Percentiles rank a stretch among this genome's conserved stretches.
phyloP scores from a whole-genome alignment of 2,329 filamentous ascomycete genomes.

The Boeremia exigua region DNA sequence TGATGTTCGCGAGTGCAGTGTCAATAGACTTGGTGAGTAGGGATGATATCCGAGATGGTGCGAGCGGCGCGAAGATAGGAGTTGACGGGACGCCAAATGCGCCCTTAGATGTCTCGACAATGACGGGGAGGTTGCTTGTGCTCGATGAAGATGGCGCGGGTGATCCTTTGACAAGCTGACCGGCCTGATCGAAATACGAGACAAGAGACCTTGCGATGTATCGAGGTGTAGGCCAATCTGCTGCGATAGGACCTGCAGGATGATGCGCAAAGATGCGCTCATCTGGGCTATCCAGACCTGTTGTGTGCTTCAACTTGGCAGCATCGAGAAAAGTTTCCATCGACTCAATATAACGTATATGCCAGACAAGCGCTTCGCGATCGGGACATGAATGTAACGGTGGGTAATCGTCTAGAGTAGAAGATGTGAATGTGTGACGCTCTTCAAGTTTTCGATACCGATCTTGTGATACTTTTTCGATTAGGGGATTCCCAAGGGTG shows the following conservation, averaged over 20 bases:
- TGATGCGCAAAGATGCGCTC: conserved; percentile 19
- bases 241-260: conserved; percentile 5
- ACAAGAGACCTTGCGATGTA: conserved; percentile 28
- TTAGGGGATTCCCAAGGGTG: conserved; percentile 23
- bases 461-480: conserved; percentile 12
- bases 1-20: conserved; percentile 17
- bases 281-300: not conserved
- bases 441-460: conserved; percentile 7
- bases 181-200: conserved; percentile 31
- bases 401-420: not conserved
- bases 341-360: conserved; percentile 24
- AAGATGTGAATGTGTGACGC: conserved; percentile 1
- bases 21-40: conserved; percentile 25
- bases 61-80: conserved; percentile 25
- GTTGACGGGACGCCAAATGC: conserved; percentile 24
- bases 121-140: conserved; percentile 15
- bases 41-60: conserved; percentile 17
- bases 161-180: conserved; percentile 22
- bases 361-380: conserved; percentile 22
- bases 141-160: conserved; percentile 11
- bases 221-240: conserved; percentile 3
- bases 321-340: conserved; percentile 15
- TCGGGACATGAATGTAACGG: conserved; percentile 2
- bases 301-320: conserved; percentile 2
- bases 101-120: conserved; percentile 29